These are phyloP conservation scores for Chytridium lagenaria DNA, from an alignment of 371 early-diverging fungal species.

Conservation along the genomic window DNA sequence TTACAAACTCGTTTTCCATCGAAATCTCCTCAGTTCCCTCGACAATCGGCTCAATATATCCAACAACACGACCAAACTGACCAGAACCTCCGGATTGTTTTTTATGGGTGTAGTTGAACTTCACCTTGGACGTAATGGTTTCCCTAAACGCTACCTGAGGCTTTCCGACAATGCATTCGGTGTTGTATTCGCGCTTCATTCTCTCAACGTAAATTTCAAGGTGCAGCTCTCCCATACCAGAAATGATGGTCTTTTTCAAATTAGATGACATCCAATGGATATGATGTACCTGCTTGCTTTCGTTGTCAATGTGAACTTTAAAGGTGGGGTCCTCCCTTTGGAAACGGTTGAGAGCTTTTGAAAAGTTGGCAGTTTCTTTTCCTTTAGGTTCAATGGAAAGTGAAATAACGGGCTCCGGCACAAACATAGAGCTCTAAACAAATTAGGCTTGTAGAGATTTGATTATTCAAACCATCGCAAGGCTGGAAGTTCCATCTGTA, in stretches of 20 bases:
- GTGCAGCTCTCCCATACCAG: conserved; percentile 98
- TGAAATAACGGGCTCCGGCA: conserved; percentile 97
- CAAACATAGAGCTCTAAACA: conserved; percentile 90
- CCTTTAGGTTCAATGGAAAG: conserved; percentile 88
- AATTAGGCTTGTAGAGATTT: conserved; percentile 8
- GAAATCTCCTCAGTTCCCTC: conserved; percentile 47
- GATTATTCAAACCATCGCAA: conserved; percentile 73
- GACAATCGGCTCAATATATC: conserved; percentile 88
- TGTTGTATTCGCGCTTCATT: conserved; percentile 95
- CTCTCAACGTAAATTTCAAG: conserved; percentile 97
- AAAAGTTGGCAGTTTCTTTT: conserved; percentile 91
- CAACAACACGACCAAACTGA: conserved; percentile 92
- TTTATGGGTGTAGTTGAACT: conserved; percentile 97
- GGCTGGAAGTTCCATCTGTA: conserved; percentile 82
- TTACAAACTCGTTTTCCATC: conserved; percentile 68
- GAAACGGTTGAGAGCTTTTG: conserved; percentile 93
- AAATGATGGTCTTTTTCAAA: conserved; percentile 83
- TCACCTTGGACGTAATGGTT: conserved; percentile 76
- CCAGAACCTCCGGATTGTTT: conserved; percentile 98
- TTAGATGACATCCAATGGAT: no score
- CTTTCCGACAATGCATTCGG: conserved; percentile 92
- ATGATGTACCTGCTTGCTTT: conserved; percentile 94
- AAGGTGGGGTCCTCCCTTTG: conserved; percentile 98
- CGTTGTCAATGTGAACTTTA: conserved; percentile 91
- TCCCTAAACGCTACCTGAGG: conserved; percentile 98